phyloP scores from a whole-genome alignment of 805 yeast species.

The Pichia cephalocereana region DNA sequence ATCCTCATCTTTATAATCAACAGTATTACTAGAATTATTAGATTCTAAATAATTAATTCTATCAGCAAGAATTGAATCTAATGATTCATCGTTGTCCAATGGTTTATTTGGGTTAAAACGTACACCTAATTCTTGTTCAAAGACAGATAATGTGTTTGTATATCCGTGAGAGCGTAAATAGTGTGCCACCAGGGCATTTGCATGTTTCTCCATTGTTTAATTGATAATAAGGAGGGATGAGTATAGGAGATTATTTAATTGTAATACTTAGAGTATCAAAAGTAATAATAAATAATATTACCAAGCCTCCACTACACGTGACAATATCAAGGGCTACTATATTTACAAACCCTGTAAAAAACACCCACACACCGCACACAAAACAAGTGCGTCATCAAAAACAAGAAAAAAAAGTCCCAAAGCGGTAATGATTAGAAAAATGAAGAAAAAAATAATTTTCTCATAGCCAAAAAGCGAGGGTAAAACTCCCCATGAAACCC shows the following conservation, averaged over 20 bases:
- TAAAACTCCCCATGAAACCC: too few relatives aligned
- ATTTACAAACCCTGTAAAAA: too few relatives aligned
- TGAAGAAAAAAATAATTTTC: too few relatives aligned
- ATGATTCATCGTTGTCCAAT: slow-evolving; percentile 25
- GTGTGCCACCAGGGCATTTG: slow-evolving; percentile 42
- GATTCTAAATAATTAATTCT: slow-evolving; percentile 18
- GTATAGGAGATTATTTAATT: too few relatives aligned
- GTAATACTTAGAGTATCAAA: too few relatives aligned
- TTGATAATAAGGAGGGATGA: too few relatives aligned
- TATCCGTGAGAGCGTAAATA: slow-evolving; percentile 45
- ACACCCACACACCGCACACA: too few relatives aligned
- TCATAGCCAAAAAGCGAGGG: too few relatives aligned
- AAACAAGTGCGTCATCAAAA: too few relatives aligned
- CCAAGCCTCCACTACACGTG: neutral
- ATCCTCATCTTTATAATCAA: neutral
- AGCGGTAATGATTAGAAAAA: too few relatives aligned
- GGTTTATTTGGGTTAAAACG: slow-evolving; percentile 10
- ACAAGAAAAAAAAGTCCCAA: too few relatives aligned
- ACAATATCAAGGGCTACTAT: too few relatives aligned
- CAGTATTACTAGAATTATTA: neutral
- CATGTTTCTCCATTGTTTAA: slow-evolving; percentile 1
- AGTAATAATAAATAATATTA: neutral
- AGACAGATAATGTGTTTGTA: slow-evolving; percentile 34
- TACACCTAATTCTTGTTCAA: slow-evolving; percentile 38
- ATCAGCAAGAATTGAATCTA: slow-evolving; percentile 29